Base-by-base conservation (phyloP, 495 filamentous ascomycete species). In the Penicillium psychrofluorescens region DNA sequence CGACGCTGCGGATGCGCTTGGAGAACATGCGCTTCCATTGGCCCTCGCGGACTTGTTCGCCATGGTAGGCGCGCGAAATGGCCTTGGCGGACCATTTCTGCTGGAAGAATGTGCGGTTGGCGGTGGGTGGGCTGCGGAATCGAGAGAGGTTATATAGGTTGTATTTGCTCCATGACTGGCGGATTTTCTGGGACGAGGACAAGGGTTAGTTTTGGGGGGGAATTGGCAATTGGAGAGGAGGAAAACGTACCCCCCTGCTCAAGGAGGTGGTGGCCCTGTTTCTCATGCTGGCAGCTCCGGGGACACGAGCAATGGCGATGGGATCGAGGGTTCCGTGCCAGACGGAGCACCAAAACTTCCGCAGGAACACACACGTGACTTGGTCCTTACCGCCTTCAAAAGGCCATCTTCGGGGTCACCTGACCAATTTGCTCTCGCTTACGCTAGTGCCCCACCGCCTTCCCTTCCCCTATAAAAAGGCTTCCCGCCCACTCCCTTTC, bases 111-210 rank as follows among this genome's bases (percentile, higher is more conserved):
- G 90, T 95, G 35, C 65, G 64, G 8, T 48, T 57, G 11, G 47
- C 43, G 36, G 61, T 66, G 3, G 36, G 51, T 15, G 71, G 70
- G 35, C 53, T 53, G 42, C 66, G 58, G 38, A 77, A 63, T 44
- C 74, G 73, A 27, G 66, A 56, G 48, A 98, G 67, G 71, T 95
- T 96, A 77, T 85, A 98, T 49, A 98, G 75, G 57, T 94, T 95
- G 75, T 88, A 90, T 68, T 95, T 95, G 70, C 88, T 94, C 94
- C 90, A 96, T 76, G 87, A 90, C 76, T 91, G 88, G 48, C 92
- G 85, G 64, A 96, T 58, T 85, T 88, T 92, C 92, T 96, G 40
- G 37, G 15, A 33, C 8, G 9, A 10, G 32, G 40, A 44, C 12
- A 39, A 4, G 12, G 33, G 36, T 56, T 54, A 54, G 54, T 47